Conservation (phyloP, 2,329 filamentous ascomycete species). For the Thelonectria discophora region DNA sequence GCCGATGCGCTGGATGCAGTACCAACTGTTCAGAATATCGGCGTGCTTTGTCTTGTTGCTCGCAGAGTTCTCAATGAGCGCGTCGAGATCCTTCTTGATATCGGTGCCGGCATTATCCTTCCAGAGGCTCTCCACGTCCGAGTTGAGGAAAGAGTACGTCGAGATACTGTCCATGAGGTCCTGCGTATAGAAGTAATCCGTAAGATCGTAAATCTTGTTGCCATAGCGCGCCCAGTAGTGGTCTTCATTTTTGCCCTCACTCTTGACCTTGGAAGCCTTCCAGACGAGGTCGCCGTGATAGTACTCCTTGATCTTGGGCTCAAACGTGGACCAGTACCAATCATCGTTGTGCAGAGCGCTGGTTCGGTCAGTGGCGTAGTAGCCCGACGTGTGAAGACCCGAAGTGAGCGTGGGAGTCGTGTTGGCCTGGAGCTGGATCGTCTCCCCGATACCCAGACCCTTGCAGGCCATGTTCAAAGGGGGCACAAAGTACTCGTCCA, state of each 20-base stretch:
- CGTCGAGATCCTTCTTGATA: constrained; percentile 73
- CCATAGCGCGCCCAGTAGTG: constrained; percentile 85
- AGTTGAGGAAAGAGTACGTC: constrained; percentile 77
- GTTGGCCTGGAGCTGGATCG: constrained; percentile 69
- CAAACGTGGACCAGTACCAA: constrained; percentile 82
- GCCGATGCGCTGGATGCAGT: constrained; percentile 85
- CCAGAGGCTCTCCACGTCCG: constrained; percentile 72
- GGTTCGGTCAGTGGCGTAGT: constrained; percentile 60
- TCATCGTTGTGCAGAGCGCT: constrained; percentile 68
- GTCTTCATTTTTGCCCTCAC: constrained; percentile 71
- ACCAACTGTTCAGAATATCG: constrained; percentile 71
- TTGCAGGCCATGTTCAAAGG: constrained; percentile 80
- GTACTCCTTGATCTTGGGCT: constrained; percentile 82
- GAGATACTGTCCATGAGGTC: constrained; percentile 62
- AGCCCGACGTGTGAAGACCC: constrained; percentile 77
- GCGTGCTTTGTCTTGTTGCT: constrained; percentile 61
- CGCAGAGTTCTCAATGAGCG: constrained; percentile 56
- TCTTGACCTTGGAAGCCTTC: constrained; percentile 65
- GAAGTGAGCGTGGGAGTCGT: constrained; percentile 63
- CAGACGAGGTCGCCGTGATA: constrained; percentile 89
- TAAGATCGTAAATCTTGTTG: constrained; percentile 84
- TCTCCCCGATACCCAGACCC: constrained; percentile 70
- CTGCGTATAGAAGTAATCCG: constrained; percentile 86
- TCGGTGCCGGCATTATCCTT: constrained; percentile 81
- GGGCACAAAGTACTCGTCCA: constrained; percentile 87